phyloP scores from a whole-genome alignment of 306 rosid genomes.

The Lablab purpureus region DNA sequence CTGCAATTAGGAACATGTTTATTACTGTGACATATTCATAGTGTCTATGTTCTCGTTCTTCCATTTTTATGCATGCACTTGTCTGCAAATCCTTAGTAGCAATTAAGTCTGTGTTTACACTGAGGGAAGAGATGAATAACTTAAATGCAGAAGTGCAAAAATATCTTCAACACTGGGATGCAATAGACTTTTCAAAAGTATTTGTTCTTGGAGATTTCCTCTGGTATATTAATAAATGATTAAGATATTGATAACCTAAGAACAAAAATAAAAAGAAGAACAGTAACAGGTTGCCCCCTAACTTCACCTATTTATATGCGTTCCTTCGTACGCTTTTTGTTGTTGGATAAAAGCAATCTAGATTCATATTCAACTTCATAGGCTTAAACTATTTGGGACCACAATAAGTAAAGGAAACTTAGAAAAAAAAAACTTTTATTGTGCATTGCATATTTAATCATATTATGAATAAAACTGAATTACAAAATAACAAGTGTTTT shows the following conservation, averaged over 20 bases:
- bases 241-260: slow-evolving; percentile 2
- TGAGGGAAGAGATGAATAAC: slow-evolving; percentile 11
- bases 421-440: no score
- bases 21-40: slow-evolving; percentile 13
- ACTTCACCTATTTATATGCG: no score
- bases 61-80: slow-evolving; percentile 2
- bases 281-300: no score
- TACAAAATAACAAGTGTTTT: no score
- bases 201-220: neutral
- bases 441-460: no score
- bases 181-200: neutral
- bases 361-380: neutral
- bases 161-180: no score
- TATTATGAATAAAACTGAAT: neutral
- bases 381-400: slow-evolving; percentile 20
- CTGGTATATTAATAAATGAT: neutral
- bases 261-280: neutral
- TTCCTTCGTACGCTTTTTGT: neutral
- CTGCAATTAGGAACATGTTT: slow-evolving; percentile 18
- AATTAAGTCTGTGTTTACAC: neutral
- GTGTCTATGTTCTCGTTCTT: neutral
- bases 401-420: neutral
- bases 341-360: neutral
- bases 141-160: no score
- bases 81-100: neutral